A percentile compares a stretch with the other conserved stretches of the same genome.
phyloP scores from a whole-genome alignment of 2,329 filamentous ascomycete genomes.

The Trichoderma endophyticum region DNA sequence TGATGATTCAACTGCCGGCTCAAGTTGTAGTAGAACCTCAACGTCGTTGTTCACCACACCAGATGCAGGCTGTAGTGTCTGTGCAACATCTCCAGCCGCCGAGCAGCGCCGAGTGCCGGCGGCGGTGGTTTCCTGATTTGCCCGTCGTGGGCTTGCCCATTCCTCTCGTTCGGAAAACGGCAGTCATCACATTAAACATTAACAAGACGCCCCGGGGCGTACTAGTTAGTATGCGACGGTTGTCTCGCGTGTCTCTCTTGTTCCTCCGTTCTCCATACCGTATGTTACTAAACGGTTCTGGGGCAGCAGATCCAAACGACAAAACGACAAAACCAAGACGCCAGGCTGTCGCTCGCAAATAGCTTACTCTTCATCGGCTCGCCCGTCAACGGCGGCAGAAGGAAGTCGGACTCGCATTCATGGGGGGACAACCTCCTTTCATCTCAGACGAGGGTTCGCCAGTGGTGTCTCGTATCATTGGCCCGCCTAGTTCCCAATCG shows the following conservation, averaged over 20 bases:
- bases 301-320: background rate
- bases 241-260: background rate
- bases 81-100: background rate
- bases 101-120: constrained; percentile 6
- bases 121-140: background rate
- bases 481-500: background rate
- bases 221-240: background rate
- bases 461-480: background rate
- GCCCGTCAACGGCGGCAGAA: background rate
- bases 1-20: background rate
- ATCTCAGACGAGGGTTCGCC: background rate
- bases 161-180: background rate
- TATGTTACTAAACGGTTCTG: background rate
- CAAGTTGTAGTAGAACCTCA: background rate
- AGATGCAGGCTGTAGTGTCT: background rate
- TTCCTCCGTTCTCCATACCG: background rate
- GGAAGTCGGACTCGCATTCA: background rate
- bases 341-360: background rate
- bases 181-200: background rate
- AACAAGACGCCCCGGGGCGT: background rate
- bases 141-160: background rate
- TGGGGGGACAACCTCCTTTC: background rate
- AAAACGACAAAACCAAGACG: background rate
- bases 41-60: background rate
- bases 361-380: background rate